Percentiles rank a stretch among this genome's conserved stretches.
Conservation (phyloP, 805 yeast genomes). For the Candida vaughaniae region DNA sequence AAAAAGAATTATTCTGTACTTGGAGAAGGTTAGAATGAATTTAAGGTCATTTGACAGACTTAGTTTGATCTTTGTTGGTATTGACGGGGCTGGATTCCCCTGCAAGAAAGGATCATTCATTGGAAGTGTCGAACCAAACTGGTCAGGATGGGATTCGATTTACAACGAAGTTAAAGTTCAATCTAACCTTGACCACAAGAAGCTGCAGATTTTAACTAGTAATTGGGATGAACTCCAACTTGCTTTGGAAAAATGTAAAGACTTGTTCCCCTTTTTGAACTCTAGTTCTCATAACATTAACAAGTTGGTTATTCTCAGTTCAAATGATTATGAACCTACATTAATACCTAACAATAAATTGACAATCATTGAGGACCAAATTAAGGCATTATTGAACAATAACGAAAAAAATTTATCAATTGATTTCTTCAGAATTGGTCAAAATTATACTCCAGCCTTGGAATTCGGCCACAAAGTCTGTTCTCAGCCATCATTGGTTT, state of each 20-base stretch:
- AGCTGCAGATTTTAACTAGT: conserved; percentile 14
- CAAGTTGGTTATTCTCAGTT: conserved; percentile 16
- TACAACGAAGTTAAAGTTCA: conserved; percentile 34
- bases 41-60: conserved; percentile 41
- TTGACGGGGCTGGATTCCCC: conserved; percentile 39
- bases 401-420: conserved; percentile 21
- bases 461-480: conserved; percentile 12
- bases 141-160: conserved; percentile 52
- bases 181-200: conserved; percentile 14
- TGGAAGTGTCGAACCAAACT: conserved; percentile 43
- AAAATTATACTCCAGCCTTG: conserved; percentile 16
- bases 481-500: conserved; percentile 10
- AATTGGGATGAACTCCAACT: conserved; percentile 22
- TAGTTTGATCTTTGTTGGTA: conserved; percentile 50
- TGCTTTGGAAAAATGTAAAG: conserved; percentile 26
- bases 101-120: conserved; percentile 42
- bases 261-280: conserved; percentile 24
- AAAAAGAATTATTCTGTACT: conserved; percentile 17
- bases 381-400: conserved; percentile 12
- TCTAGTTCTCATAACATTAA: conserved; percentile 10
- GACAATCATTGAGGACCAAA: conserved; percentile 9
- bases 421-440: conserved; percentile 24
- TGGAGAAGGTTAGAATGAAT: conserved; percentile 24
- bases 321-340: conserved; percentile 10
- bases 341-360: conserved; percentile 3